phyloP scores from a whole-genome alignment of 129 eudicot species.

The Tanacetum coccineum region DNA sequence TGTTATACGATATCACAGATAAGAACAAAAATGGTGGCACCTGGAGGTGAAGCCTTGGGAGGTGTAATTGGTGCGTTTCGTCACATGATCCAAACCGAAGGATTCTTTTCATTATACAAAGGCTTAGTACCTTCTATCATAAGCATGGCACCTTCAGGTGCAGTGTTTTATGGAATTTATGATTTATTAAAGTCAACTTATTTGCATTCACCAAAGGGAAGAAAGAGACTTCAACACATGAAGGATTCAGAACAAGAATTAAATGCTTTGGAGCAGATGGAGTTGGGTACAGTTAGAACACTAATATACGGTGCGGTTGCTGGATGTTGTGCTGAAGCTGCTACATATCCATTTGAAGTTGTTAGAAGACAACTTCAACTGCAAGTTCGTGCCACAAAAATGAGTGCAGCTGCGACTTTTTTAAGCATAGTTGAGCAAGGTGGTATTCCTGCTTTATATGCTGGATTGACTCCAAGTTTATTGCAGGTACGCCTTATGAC shows the following conservation, averaged over 20 bases:
- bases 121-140: conserved; percentile 85
- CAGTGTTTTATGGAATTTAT: conserved; percentile 90
- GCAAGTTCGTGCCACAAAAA: conserved; percentile 79
- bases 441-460: conserved; percentile 87
- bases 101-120: conserved; percentile 90
- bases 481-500: conserved; percentile 55
- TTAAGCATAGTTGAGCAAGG: conserved; percentile 79
- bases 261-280: conserved; percentile 88
- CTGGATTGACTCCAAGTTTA: conserved; percentile 88
- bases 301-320: conserved; percentile 90
- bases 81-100: conserved; percentile 87
- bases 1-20: conserved; percentile 41
- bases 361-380: conserved; percentile 96
- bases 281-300: conserved; percentile 82
- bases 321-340: conserved; percentile 97
- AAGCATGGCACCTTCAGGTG: conserved; percentile 99
- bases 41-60: conserved; percentile 98
- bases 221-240: conserved; percentile 66
- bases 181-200: conserved; percentile 81
- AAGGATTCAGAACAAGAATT: conserved; percentile 57
- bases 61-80: conserved; percentile 77
- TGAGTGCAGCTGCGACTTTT: conserved; percentile 80
- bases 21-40: conserved; percentile 95
- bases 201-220: conserved; percentile 85
- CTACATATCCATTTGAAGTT: conserved; percentile 97